Base-by-base conservation (phyloP, 768 basidiomycete genomes). In the Serpula lacrymans region DNA sequence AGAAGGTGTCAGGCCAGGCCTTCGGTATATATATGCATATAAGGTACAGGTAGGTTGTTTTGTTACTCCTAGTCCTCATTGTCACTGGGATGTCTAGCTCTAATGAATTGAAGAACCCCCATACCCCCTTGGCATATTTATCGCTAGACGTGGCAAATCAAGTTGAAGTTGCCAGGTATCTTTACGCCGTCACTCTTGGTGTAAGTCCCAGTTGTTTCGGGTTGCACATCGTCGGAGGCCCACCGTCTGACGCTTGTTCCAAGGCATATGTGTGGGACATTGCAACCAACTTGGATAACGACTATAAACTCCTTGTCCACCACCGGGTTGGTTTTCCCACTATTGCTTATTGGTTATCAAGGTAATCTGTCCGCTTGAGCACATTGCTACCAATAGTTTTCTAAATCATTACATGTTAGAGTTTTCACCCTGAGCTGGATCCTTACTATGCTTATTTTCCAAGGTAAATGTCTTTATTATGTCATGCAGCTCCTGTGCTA, bases 191-290 rank as follows among this genome's bases (percentile, higher is more conserved):
- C 9, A 44, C 53, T 2, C 29, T 58, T 33, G 58, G 57, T 3
- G 60, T 62, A 45, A n/a, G 50, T 36, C 6, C n/a, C n/a, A 14
- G 6, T 18, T 14, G 6, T 33, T 14, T 6, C 6, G 20, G 7
- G 8, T 14, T 33, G 6, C 6, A n/a, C n/a, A 14, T n/a, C 31
- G n/a, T 33, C 31, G 14, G 20, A 33, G n/a, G n/a, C n/a, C n/a
- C 31, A 33, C 20, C 31, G n/a, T 33, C 31, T 33, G 6, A 33
- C 31, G 14, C n/a, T 8, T 8, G n/a, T 6, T 33, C 14, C n/a
- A n/a, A 62, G 58, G 43, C 52, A 17, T 39, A 57, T 10, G 39
- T 57, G 5, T 64, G 61, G 63, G 63, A 64, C 34, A 43, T 63
- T 18, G 22, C 60, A 16, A 22, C 43, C 17, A 56, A 60, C 36